These are phyloP conservation scores for Alloteropsis semialata DNA, from an alignment of 176 grass and related monocot genomes.

Conservation along the genomic window DNA sequence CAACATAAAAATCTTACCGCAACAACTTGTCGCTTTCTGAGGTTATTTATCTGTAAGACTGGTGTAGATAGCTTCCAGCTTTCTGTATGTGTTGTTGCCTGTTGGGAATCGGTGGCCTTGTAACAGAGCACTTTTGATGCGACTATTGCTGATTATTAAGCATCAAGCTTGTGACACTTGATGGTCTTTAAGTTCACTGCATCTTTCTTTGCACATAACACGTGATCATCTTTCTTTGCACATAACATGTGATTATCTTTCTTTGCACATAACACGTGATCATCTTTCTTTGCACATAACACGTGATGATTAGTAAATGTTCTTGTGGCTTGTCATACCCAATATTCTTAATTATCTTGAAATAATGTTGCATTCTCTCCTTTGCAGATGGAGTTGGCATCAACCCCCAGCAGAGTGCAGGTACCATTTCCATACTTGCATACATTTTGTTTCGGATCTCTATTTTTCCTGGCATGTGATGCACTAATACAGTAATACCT, in stretches of 20 bases:
- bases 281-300: too few relatives aligned
- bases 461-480: neutral
- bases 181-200: neutral
- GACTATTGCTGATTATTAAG: neutral
- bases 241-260: too few relatives aligned
- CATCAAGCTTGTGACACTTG: neutral
- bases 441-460: neutral
- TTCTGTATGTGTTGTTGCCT: neutral
- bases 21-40: too few relatives aligned
- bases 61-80: neutral
- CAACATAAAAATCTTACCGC: too few relatives aligned
- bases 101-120: neutral
- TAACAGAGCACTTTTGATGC: neutral
- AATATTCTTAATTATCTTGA: neutral
- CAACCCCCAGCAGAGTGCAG: slow-evolving; percentile 98
- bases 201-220: neutral
- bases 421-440: slow-evolving; percentile 22
- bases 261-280: too few relatives aligned
- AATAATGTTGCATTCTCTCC: neutral
- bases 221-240: too few relatives aligned
- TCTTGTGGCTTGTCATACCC: neutral
- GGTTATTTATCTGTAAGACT: neutral
- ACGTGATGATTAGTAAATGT: neutral
- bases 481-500: neutral
- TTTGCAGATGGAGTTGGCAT: slow-evolving; percentile 96